Percentiles rank a stretch among this genome's conserved stretches.
phyloP scores from a whole-genome alignment of 2,329 filamentous ascomycete species.

The Leptodontidium sp. region DNA sequence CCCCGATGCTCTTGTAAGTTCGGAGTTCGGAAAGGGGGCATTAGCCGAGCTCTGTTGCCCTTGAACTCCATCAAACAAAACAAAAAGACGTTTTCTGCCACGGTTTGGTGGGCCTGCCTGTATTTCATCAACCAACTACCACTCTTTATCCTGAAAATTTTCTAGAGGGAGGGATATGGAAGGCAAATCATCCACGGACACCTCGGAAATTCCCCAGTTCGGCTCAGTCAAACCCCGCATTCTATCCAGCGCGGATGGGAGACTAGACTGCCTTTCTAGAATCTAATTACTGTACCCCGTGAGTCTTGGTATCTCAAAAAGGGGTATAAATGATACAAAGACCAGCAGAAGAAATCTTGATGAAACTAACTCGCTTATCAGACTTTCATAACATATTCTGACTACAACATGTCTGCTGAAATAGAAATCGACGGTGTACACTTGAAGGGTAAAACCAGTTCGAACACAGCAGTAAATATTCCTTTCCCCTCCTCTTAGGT shows the following conservation, averaged over 20 bases:
- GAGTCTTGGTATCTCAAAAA: neutral
- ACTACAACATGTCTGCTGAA: neutral
- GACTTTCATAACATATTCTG: neutral
- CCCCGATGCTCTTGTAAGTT: neutral
- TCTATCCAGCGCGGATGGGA: neutral
- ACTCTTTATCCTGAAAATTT: too few species aligned
- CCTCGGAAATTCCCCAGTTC: neutral
- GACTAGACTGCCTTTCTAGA: neutral
- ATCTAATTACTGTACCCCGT: neutral
- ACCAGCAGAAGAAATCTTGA: neutral
- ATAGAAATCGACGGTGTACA: constrained; percentile 1
- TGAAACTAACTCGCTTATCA: neutral
- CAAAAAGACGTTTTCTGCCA: too few species aligned
- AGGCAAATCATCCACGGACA: neutral
- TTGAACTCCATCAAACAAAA: neutral
- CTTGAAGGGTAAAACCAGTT: neutral
- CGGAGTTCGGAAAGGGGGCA: neutral
- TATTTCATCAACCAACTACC: too few species aligned
- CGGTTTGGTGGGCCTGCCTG: too few species aligned
- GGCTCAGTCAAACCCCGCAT: constrained; percentile 11
- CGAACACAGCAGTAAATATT: neutral
- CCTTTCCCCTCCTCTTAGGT: too few species aligned
- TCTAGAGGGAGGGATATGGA: too few species aligned
- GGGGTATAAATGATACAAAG: neutral
- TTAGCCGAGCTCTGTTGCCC: neutral